phyloP scores from a whole-genome alignment of 2,329 filamentous ascomycete species.

The Didymella sp. region DNA sequence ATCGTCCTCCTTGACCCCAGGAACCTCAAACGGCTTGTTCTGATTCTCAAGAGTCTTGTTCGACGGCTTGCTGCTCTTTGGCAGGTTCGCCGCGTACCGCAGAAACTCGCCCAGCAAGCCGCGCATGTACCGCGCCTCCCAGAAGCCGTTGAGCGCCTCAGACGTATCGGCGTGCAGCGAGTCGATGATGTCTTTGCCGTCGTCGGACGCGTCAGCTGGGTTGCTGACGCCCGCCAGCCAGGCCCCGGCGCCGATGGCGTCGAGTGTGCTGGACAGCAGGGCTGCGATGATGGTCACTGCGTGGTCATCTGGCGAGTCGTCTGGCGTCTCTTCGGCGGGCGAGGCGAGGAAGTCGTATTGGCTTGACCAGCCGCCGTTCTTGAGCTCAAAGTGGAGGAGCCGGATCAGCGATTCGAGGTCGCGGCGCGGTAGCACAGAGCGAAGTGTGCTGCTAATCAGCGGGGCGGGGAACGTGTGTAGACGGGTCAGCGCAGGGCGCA shows the following conservation, averaged over 20 bases:
- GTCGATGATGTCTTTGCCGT: conserved; percentile 69
- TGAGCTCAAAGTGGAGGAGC: conserved; percentile 74
- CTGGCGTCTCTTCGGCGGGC: conserved; percentile 50
- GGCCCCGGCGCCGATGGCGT: conserved; percentile 75
- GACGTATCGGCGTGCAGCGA: conserved; percentile 72
- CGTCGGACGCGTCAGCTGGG: conserved; percentile 58
- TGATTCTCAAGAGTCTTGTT: conserved; percentile 48
- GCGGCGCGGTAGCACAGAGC: conserved; percentile 67
- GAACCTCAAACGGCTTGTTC: conserved; percentile 58
- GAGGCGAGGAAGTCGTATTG: conserved; percentile 69
- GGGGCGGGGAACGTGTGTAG: conserved; percentile 69
- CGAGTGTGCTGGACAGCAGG: conserved; percentile 74
- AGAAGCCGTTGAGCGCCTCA: conserved; percentile 73
- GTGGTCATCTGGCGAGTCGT: conserved; percentile 67
- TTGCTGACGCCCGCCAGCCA: conserved; percentile 65
- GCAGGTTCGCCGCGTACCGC: conserved; percentile 56
- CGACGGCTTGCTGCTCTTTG: conserved; percentile 42
- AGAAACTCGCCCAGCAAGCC: conserved; percentile 71
- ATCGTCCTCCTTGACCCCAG: conserved; percentile 51
- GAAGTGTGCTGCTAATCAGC: conserved; percentile 68
- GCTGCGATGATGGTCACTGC: conserved; percentile 75
- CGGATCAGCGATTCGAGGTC: conserved; percentile 76
- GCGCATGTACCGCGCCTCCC: conserved; percentile 71
- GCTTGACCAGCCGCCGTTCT: conserved; percentile 77
- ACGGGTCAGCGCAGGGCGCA: conserved; percentile 73